Conservation (phyloP, 345 rosid genomes). For the Excoecaria cochinchinensis region DNA sequence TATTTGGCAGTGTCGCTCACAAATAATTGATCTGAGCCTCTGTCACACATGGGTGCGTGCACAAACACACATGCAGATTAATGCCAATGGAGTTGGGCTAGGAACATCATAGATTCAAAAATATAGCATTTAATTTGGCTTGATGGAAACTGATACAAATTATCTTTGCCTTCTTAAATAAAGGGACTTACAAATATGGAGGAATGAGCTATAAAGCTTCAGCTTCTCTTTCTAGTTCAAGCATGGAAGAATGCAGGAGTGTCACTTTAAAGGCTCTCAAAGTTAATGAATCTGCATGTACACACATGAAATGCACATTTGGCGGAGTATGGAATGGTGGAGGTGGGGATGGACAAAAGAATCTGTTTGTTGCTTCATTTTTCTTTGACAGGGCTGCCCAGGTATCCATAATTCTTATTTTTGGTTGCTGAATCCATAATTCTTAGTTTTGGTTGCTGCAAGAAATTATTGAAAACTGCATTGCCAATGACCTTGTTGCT, state of each 20-base stretch:
- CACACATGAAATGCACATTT: slow-evolving; percentile 88
- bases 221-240: slow-evolving; percentile 61
- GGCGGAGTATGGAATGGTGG: slow-evolving; percentile 99
- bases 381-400: slow-evolving; percentile 97
- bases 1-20: background rate
- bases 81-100: background rate
- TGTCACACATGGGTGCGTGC: background rate
- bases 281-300: slow-evolving; percentile 76
- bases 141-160: background rate
- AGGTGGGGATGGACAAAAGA: slow-evolving; percentile 96
- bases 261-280: slow-evolving; percentile 70
- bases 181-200: slow-evolving; percentile 78
- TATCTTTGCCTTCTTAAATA: background rate
- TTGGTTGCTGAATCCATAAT: slow-evolving; percentile 16
- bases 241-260: slow-evolving; percentile 71
- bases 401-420: slow-evolving; percentile 42
- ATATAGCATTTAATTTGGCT: background rate
- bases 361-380: slow-evolving; percentile 88
- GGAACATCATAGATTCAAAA: background rate
- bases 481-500: slow-evolving; percentile 11
- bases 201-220: slow-evolving; percentile 57
- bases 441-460: slow-evolving; percentile 3
- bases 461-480: background rate
- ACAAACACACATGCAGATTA: background rate
- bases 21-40: background rate